Conservation (phyloP, 1,284 basidiomycete species). For the Schizopora paradoxa region DNA sequence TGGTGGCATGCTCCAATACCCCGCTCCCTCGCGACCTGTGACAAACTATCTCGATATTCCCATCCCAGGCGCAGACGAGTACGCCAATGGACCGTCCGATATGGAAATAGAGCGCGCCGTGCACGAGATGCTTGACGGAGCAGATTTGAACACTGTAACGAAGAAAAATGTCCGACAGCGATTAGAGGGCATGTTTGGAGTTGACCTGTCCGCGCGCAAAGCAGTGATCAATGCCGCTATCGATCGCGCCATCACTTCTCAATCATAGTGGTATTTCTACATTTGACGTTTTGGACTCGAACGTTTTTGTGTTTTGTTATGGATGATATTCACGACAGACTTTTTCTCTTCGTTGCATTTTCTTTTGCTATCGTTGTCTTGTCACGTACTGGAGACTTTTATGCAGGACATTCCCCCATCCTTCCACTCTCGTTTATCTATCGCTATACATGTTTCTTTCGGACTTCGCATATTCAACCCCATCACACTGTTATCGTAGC, state of each 20-base stretch:
- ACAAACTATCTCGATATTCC: slow-evolving; percentile 73
- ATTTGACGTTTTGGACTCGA: too few relatives aligned
- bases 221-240: slow-evolving; percentile 66
- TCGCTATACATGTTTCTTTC: too few relatives aligned
- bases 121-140: slow-evolving; percentile 62
- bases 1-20: slow-evolving; percentile 39
- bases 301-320: too few relatives aligned
- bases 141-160: slow-evolving; percentile 84
- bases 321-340: too few relatives aligned
- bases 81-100: slow-evolving; percentile 51
- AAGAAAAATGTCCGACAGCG: slow-evolving; percentile 83
- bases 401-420: too few relatives aligned
- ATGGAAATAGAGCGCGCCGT: slow-evolving; percentile 70
- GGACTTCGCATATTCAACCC: too few relatives aligned
- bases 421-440: too few relatives aligned
- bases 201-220: slow-evolving; percentile 65
- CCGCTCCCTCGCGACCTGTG: slow-evolving; percentile 58
- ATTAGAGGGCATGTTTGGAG: slow-evolving; percentile 74
- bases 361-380: too few relatives aligned
- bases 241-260: slow-evolving; percentile 37
- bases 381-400: too few relatives aligned
- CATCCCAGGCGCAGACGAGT: slow-evolving; percentile 45
- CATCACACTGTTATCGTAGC: too few relatives aligned
- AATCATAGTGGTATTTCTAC: slow-evolving; percentile 10
- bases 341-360: too few relatives aligned